A percentile compares a stretch with the other conserved stretches of the same genome.
These are phyloP conservation scores for Xylaria intraflava DNA, from an alignment of 495 filamentous ascomycete species.

Conservation along the genomic window DNA sequence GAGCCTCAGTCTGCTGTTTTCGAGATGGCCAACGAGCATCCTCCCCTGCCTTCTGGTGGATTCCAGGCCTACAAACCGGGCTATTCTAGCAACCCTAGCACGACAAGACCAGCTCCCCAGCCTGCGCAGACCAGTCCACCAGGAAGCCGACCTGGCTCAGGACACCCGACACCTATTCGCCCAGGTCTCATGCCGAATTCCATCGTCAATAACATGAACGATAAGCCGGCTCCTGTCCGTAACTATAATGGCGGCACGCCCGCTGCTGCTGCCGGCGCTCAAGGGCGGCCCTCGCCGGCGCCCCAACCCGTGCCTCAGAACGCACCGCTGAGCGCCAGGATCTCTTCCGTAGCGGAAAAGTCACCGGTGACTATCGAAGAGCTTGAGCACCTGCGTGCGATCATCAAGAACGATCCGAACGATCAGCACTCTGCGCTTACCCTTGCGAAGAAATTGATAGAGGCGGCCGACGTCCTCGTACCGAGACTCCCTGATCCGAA, in stretches of 20 bases:
- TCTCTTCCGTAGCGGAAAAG: conserved; percentile 24
- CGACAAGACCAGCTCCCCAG: conserved; percentile 21
- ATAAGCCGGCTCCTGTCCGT: conserved; percentile 64
- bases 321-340: conserved; percentile 20
- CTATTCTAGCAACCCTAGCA: conserved; percentile 23
- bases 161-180: conserved; percentile 73
- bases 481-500: conserved; percentile 67
- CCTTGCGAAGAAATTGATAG: conserved; percentile 78
- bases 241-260: conserved; percentile 52
- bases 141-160: conserved; percentile 21
- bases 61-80: conserved; percentile 35
- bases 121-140: conserved; percentile 21
- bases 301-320: conserved; percentile 6
- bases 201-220: conserved; percentile 42
- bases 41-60: conserved; percentile 39
- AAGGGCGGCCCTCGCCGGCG: conserved; percentile 26
- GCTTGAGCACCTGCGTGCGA: conserved; percentile 62
- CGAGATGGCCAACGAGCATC: conserved; percentile 60
- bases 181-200: conserved; percentile 61
- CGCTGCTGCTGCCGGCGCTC: conserved; percentile 23
- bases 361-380: conserved; percentile 69
- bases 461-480: conserved; percentile 72
- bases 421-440: conserved; percentile 64
- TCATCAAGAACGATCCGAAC: conserved; percentile 59
- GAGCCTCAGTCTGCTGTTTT: conserved; percentile 58